Base-by-base conservation (phyloP, 345 rosid genomes). In the Physaria fendleri region DNA sequence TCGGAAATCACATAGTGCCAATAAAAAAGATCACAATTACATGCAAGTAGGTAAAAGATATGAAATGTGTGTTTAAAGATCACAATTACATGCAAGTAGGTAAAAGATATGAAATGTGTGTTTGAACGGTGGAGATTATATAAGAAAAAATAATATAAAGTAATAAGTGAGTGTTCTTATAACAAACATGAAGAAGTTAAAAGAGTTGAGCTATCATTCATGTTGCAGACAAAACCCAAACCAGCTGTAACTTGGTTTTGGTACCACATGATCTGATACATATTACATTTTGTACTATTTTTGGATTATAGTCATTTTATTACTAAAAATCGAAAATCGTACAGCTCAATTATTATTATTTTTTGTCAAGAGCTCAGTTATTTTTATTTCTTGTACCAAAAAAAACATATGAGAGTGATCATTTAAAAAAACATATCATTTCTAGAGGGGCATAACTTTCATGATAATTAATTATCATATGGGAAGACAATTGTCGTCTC, bases 81-180 rank as follows among this genome's bases (percentile, higher is more conserved):
- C 47, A 48, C 10, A 62, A 25, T 15, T 18, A 11, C 48, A n/a
- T 15, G 17, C 24, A 46, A 44, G 8, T 35, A 47, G 20, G 48
- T 27, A n/a, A 49, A 38, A 38, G 34, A 20, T 4, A 2, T 5
- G 2, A 53, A 18, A 3, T 6, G 9, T 59, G 33, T 6, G 33
- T 33, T 43, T 46, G 28, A 64, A 65, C 29, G 56, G 56, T 14
- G 3, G 33, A 65, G 56, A 56, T 65, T 56, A 65, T 48, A 65
- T 48, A 65, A 32, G n/a, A 27, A 14, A 1, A 33, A 55, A 13
- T 1, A 1, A 54, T 23, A 54, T 13, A 6, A 55, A 4, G 23
- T 14, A 56, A 65, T 65, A 65, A 65, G 64, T 38, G 25, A 53
- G 49, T 65, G 71, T 46, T 65, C 71, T 65, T 58, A 58, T 58